Conservation (phyloP, 148 eudicot genomes). For the Vaccinium darrowii region DNA sequence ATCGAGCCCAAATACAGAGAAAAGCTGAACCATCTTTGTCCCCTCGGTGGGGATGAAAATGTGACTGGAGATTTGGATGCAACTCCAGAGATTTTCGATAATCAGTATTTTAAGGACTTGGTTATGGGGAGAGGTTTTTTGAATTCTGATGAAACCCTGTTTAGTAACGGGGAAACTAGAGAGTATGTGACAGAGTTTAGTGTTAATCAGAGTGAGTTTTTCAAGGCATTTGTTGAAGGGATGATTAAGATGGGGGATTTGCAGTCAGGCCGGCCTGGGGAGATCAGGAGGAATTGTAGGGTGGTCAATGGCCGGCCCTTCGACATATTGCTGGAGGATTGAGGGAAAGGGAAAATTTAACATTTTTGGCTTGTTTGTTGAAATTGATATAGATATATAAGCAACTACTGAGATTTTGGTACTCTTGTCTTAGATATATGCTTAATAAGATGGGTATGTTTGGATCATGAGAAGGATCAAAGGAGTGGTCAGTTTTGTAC, state of each 20-base stretch:
- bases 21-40: slow-evolving; percentile 65
- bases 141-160: slow-evolving; percentile 77
- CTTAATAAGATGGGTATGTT: background rate
- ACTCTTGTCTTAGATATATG: background rate
- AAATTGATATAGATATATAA: background rate
- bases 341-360: background rate
- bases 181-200: slow-evolving; percentile 56
- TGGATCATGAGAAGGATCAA: background rate
- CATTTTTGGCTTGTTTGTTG: background rate
- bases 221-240: slow-evolving; percentile 65
- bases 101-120: slow-evolving; percentile 82
- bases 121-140: slow-evolving; percentile 68
- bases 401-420: background rate
- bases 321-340: slow-evolving; percentile 16
- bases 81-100: slow-evolving; percentile 67
- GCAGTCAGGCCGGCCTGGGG: slow-evolving; percentile 65
- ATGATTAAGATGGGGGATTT: slow-evolving; percentile 88
- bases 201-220: slow-evolving; percentile 48
- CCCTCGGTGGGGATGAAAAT: slow-evolving; percentile 59
- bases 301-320: slow-evolving; percentile 32
- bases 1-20: slow-evolving; percentile 51
- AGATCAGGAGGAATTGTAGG: slow-evolving; percentile 69
- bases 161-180: slow-evolving; percentile 40
- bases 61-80: slow-evolving; percentile 73
- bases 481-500: background rate